These are phyloP conservation scores for Multifurca ochricompacta DNA, from an alignment of 768 basidiomycete species.

Conservation along the genomic window DNA sequence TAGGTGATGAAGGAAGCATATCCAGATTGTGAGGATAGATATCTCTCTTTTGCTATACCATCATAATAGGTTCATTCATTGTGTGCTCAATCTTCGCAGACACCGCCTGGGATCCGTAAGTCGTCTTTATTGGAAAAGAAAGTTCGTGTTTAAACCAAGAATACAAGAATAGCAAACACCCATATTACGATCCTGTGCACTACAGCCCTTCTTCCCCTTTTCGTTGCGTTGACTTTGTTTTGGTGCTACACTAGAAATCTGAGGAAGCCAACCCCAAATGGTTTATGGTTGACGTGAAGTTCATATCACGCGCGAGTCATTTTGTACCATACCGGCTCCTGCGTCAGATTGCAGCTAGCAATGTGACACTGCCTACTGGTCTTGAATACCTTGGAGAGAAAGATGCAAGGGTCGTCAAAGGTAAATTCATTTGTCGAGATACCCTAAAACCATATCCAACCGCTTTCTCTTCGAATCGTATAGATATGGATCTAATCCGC, in stretches of 20 bases:
- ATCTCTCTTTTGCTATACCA: background rate
- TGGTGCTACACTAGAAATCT: constrained; percentile 52
- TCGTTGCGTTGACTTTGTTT: background rate
- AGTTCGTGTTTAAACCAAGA: background rate
- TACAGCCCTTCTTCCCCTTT: background rate
- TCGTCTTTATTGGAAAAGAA: constrained; percentile 17
- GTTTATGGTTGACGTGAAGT: constrained; percentile 87
- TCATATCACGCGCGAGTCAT: constrained; percentile 53
- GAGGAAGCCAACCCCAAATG: constrained; percentile 70
- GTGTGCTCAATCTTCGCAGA: constrained; percentile 39
- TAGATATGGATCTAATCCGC: constrained; percentile 73
- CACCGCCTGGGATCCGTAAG: constrained; percentile 85
- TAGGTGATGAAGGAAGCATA: constrained; percentile 76
- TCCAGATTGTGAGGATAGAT: constrained; percentile 76
- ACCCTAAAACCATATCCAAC: background rate
- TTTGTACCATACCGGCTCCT: constrained; percentile 77
- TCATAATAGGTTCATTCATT: background rate
- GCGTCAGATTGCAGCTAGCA: constrained; percentile 45
- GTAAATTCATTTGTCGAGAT: constrained; percentile 28
- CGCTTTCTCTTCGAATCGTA: background rate
- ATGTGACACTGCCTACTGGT: constrained; percentile 37
- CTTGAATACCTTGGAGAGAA: constrained; percentile 60
- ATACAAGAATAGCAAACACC: constrained; percentile 47
- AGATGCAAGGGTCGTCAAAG: constrained; percentile 56
- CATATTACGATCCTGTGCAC: constrained; percentile 70